Percentiles rank a stretch among this genome's conserved stretches.
phyloP scores from a whole-genome alignment of 176 grass and related monocot species.

The Metroxylon sagu region DNA sequence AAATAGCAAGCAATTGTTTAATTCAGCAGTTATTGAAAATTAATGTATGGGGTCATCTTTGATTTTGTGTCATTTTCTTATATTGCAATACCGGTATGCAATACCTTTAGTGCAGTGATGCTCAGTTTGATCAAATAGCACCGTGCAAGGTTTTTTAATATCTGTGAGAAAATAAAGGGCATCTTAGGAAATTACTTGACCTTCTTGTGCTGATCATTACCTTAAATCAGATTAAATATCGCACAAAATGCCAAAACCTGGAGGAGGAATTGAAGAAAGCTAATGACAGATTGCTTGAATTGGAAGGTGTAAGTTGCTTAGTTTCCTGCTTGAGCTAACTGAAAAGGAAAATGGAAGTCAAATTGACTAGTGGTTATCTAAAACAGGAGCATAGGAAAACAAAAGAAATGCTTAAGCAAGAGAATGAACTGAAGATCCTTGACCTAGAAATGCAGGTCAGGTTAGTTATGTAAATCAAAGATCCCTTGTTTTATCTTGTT shows the following conservation, averaged over 20 bases:
- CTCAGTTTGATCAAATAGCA: too few species aligned
- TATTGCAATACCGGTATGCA: too few species aligned
- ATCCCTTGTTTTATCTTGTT: too few species aligned
- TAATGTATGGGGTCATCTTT: too few species aligned
- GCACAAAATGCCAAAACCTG: slow-evolving; percentile 38
- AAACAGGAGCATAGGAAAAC: slow-evolving; percentile 53
- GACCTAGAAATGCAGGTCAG: slow-evolving; percentile 57
- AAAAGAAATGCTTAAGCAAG: slow-evolving; percentile 47
- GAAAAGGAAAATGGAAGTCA: slow-evolving; percentile 1
- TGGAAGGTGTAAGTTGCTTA: slow-evolving; percentile 50
- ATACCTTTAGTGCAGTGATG: too few species aligned
- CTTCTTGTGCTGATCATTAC: too few species aligned
- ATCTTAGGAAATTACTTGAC: too few species aligned
- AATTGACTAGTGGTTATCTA: slow-evolving; percentile 18
- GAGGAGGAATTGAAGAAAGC: slow-evolving; percentile 64
- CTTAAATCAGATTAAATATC: slow-evolving; percentile 43
- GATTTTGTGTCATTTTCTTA: too few species aligned
- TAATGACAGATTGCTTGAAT: slow-evolving; percentile 43
- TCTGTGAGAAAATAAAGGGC: too few species aligned
- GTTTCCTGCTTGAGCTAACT: slow-evolving; percentile 1
- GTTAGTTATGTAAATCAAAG: slow-evolving; percentile 12
- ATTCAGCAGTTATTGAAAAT: too few species aligned
- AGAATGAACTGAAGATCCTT: slow-evolving; percentile 37
- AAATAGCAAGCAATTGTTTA: too few species aligned
- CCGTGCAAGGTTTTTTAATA: too few species aligned